Percentiles rank a stretch among this genome's conserved stretches.
Conservation (phyloP, 805 yeast genomes). For the Ogataea thermomethanolica region DNA sequence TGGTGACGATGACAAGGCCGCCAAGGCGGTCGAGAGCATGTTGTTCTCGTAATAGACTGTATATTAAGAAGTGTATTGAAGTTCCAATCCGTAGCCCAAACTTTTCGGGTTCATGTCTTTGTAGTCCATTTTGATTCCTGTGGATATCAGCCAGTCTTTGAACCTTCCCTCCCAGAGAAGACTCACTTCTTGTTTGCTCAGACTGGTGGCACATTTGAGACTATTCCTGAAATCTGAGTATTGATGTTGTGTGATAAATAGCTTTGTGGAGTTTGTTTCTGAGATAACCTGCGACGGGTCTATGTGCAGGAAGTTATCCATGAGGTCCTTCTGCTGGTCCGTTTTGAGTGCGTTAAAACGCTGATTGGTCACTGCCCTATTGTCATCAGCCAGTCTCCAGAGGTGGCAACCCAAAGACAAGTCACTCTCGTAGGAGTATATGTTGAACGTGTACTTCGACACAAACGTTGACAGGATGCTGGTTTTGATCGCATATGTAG, state of each 20-base stretch:
- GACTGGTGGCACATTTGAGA: constrained; percentile 66
- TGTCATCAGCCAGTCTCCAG: constrained; percentile 46
- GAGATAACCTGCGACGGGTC: constrained; percentile 18
- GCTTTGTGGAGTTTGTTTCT: constrained; percentile 21
- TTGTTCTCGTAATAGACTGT: constrained; percentile 33
- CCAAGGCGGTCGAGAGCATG: constrained; percentile 48
- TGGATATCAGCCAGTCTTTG: constrained; percentile 71
- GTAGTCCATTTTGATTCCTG: constrained; percentile 59
- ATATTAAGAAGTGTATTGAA: constrained; percentile 56
- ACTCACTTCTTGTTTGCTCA: constrained; percentile 57
- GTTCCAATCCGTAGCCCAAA: constrained; percentile 52
- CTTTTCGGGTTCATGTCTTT: constrained; percentile 46
- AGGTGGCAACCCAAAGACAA: constrained; percentile 82
- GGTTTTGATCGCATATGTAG: constrained; percentile 83
- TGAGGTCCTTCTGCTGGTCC: constrained; percentile 19
- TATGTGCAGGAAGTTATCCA: constrained; percentile 24
- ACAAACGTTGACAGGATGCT: constrained; percentile 71
- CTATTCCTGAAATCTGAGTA: constrained; percentile 64
- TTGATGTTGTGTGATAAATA: constrained; percentile 37
- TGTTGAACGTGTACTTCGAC: constrained; percentile 83
- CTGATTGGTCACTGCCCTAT: constrained; percentile 1
- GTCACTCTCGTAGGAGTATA: constrained; percentile 87
- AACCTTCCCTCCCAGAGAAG: constrained; percentile 86
- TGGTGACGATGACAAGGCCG: constrained; percentile 49
- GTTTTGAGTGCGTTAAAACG: constrained; percentile 21